phyloP scores from a whole-genome alignment of 2,329 filamentous ascomycete genomes.

The Pestalotiopsis sp. region DNA sequence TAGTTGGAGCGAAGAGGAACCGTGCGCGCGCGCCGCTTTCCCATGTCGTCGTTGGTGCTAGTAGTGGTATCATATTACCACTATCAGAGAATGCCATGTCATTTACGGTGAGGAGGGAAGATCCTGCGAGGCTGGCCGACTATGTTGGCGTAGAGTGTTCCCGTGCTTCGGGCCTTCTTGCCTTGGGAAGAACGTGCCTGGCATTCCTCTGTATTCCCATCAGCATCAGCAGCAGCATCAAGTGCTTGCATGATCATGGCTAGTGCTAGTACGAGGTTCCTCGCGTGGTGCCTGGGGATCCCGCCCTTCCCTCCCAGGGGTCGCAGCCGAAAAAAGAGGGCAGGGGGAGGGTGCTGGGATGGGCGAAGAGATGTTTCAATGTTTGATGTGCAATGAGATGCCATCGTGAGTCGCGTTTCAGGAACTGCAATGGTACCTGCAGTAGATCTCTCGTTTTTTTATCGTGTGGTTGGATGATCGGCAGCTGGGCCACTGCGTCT shows the following conservation, averaged over 20 bases:
- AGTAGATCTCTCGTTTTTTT: not conserved
- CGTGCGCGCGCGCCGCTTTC: not conserved
- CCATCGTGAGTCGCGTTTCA: constrained; percentile 13
- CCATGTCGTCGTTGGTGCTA: not conserved
- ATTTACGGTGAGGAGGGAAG: not conserved
- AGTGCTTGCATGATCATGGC: not conserved
- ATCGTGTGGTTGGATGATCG: not conserved
- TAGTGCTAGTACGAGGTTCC: not conserved
- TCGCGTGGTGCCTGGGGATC: not conserved
- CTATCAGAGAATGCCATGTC: not conserved
- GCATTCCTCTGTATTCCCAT: not conserved
- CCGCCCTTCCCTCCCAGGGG: not conserved
- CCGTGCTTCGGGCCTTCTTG: constrained; percentile 3
- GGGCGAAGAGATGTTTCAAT: constrained; percentile 10
- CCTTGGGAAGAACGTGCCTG: not conserved
- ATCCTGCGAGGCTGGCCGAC: not conserved
- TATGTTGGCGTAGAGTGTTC: not conserved
- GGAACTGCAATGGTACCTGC: constrained; percentile 8
- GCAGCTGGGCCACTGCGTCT: not conserved
- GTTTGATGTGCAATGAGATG: constrained; percentile 6
- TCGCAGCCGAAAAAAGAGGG: not conserved
- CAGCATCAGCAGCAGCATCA: not conserved
- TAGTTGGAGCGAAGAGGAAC: not conserved
- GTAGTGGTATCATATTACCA: not conserved
- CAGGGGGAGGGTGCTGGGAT: not conserved